Percentiles rank a stretch among this genome's conserved stretches.
Conservation (phyloP, 805 yeast genomes). For the Candida oleophila region DNA sequence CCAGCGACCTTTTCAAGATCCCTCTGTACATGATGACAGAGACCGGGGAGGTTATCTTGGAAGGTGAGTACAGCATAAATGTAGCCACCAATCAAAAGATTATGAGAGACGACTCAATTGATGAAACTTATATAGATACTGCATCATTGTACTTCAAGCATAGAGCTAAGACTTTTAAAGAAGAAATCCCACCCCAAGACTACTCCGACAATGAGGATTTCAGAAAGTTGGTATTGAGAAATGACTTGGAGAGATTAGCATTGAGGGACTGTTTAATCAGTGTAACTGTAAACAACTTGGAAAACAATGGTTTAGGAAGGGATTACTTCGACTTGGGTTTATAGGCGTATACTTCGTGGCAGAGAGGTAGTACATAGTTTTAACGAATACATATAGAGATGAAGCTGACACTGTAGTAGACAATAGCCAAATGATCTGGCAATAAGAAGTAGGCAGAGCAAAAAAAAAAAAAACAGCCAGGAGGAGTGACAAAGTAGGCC, state of each 20-base stretch:
- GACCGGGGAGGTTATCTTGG: constrained; percentile 1
- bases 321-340: constrained; percentile 7
- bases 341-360: too few relatives aligned
- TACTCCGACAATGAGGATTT: constrained; percentile 11
- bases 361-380: too few relatives aligned
- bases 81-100: neutral
- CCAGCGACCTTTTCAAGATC: neutral
- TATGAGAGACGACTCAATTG: neutral
- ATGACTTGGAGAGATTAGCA: constrained; percentile 7
- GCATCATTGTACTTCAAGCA: constrained; percentile 11
- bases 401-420: neutral
- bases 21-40: constrained; percentile 8
- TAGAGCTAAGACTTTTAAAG: constrained; percentile 3
- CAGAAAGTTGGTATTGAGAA: constrained; percentile 4
- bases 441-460: too few relatives aligned
- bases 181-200: constrained; percentile 7
- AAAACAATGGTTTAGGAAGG: constrained; percentile 7
- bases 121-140: constrained; percentile 9
- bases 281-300: constrained; percentile 8
- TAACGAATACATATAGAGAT: neutral
- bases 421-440: too few relatives aligned
- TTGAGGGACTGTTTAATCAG: constrained; percentile 10
- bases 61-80: constrained; percentile 6
- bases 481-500: too few relatives aligned
- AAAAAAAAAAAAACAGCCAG: too few relatives aligned